Evolutionary conservation across 805 yeast species (phyloP).

Genomic region (Metschnikowia peoriensis): DNA sequence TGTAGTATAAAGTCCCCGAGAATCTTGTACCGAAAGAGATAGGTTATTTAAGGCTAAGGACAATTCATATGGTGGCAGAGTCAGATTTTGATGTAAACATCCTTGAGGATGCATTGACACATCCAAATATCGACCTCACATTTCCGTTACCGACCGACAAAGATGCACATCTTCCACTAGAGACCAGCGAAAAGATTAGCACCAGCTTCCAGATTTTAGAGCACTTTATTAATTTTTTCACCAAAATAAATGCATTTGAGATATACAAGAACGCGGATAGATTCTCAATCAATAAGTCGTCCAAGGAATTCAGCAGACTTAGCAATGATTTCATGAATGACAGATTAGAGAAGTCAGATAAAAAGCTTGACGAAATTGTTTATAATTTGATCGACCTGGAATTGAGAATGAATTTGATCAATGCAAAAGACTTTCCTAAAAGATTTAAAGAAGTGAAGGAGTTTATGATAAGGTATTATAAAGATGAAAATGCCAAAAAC

Average conservation of each 20-base stretch:
- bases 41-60: not conserved
- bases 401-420: conserved; percentile 36
- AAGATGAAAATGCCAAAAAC: conserved; percentile 33
- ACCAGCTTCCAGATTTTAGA: conserved; percentile 26
- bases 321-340: conserved; percentile 31
- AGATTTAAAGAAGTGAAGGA: conserved; percentile 37
- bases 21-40: not conserved
- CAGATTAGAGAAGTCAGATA: conserved; percentile 30
- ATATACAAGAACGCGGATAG: conserved; percentile 35
- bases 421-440: conserved; percentile 28
- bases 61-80: conserved; percentile 1
- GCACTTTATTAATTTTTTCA: conserved; percentile 31
- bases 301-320: conserved; percentile 27
- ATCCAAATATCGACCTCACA: conserved; percentile 32
- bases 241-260: conserved; percentile 26
- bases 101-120: conserved; percentile 30
- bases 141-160: conserved; percentile 41
- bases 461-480: conserved; percentile 39
- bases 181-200: conserved; percentile 28
- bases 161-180: conserved; percentile 28
- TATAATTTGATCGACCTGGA: conserved; percentile 36
- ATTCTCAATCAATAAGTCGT: conserved; percentile 33
- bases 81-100: conserved; percentile 38
- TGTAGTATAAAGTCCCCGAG: not conserved
- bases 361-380: conserved; percentile 35